phyloP scores from a whole-genome alignment of 2,329 filamentous ascomycete species.

The Claviceps maximensis region DNA sequence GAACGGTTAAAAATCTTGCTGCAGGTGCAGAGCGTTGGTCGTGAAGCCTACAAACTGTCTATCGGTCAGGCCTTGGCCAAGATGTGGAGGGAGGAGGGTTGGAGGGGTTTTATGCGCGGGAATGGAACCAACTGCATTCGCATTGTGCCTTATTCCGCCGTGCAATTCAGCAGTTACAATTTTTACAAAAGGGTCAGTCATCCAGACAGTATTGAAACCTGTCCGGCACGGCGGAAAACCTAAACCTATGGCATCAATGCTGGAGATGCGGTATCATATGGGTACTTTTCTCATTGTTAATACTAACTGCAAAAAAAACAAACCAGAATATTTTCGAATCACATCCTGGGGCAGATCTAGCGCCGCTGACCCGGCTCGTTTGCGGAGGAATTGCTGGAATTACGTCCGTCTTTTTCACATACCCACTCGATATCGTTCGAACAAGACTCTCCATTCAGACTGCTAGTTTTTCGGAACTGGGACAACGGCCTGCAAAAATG shows the following conservation, averaged over 20 bases:
- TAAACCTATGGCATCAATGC: neutral
- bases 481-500: slow-evolving; percentile 49
- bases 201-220: too few relatives aligned
- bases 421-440: slow-evolving; percentile 93
- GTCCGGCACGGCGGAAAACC: neutral
- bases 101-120: slow-evolving; percentile 92
- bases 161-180: slow-evolving; percentile 97
- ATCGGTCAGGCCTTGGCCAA: slow-evolving; percentile 79
- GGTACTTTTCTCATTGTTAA: neutral
- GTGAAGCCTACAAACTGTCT: slow-evolving; percentile 86
- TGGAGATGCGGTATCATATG: neutral
- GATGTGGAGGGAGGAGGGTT: slow-evolving; percentile 96
- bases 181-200: slow-evolving; percentile 75
- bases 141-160: slow-evolving; percentile 94
- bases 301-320: neutral
- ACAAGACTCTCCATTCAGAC: slow-evolving; percentile 94
- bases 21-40: slow-evolving; percentile 81
- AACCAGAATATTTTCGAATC: slow-evolving; percentile 59
- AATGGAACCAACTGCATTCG: slow-evolving; percentile 98
- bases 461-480: slow-evolving; percentile 78
- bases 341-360: slow-evolving; percentile 59
- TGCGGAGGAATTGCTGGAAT: slow-evolving; percentile 88
- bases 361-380: slow-evolving; percentile 61
- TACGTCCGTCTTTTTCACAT: slow-evolving; percentile 89
- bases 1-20: slow-evolving; percentile 97